Base-by-base conservation (phyloP, 2,329 filamentous ascomycete species). In the Aspergillus pseudoviridinutans region DNA sequence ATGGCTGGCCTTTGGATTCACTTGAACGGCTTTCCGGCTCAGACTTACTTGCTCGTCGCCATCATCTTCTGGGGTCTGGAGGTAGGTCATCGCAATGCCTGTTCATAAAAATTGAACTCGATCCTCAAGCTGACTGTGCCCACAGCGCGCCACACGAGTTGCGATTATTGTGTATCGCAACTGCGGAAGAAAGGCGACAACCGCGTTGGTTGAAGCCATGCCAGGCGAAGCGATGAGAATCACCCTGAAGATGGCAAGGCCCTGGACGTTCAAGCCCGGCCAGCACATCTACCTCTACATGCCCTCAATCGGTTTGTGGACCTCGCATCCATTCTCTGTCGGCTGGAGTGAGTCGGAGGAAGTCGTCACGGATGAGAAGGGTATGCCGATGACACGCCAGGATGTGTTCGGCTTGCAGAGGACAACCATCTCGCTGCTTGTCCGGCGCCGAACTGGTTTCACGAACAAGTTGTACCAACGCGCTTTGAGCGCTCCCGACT, bases 371-470 rank as follows among this genome's bases (percentile, higher is more conserved):
- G 69, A 72, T 38, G 75, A 78, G 62, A 78, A 78, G 57, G 72
- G 72, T 4, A 65, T 77, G 24, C 71, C 74, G 3, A 78, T 80
- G 68, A 77, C 75, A 47, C 75, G 75, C 46, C 78, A 82, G 65
- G 84, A 86, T 58, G 72, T 83, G 12, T 74, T 82, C 52, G 74
- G 75, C 35, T 67, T 76, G 14, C 75, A 77, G 61, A 81, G 81
- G 66, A 80, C 80, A 1, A 84, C 80, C 22, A 84, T 96, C 58
- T 92, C 89, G 0, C 90, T 97, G 66, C 81, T 97, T 66, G 88
- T 97, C 64, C 90, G 91, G 60, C 90, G 92, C 28, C 89, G 94
- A 59, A 92, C 89, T 0, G 93, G 93, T 29, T 88, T 96, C 77
- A 97, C 94, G 7, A 86, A 91, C 67, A 86, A 86, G 66, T 84